These are phyloP conservation scores for Pseudogymnoascus sp. DNA, from an alignment of 2,329 filamentous ascomycete genomes.

Conservation along the genomic window DNA sequence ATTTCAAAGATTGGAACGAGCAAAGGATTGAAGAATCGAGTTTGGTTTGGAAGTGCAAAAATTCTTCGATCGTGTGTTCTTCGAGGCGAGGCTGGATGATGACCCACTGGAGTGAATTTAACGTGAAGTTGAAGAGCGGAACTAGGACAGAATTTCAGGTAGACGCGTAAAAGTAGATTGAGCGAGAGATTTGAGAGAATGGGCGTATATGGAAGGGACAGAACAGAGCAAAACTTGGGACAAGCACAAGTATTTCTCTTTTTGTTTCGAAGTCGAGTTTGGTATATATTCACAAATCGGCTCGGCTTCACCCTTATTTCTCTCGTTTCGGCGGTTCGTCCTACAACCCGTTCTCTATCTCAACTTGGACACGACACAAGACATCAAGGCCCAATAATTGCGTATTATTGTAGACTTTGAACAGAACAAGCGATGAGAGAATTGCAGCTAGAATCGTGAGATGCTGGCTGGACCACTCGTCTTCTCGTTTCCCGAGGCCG, in stretches of 20 bases:
- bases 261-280: neutral
- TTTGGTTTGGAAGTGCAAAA: neutral
- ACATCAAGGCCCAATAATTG: slow-evolving; percentile 8
- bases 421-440: neutral
- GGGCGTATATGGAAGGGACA: slow-evolving; percentile 4
- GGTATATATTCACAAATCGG: neutral
- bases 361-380: slow-evolving; percentile 9
- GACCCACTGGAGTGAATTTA: slow-evolving; percentile 10
- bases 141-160: slow-evolving; percentile 6
- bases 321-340: slow-evolving; percentile 5
- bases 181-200: slow-evolving; percentile 4
- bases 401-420: neutral
- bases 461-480: slow-evolving; percentile 1
- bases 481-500: neutral
- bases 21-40: slow-evolving; percentile 1
- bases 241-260: neutral
- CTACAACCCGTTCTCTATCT: slow-evolving; percentile 8
- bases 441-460: slow-evolving; percentile 3
- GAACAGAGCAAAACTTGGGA: neutral
- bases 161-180: neutral
- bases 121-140: slow-evolving; percentile 3
- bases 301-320: slow-evolving; percentile 3
- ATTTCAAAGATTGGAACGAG: slow-evolving; percentile 2
- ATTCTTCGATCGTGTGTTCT: slow-evolving; percentile 8
- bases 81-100: slow-evolving; percentile 9